Percentiles rank a stretch among this genome's conserved stretches.
These are phyloP conservation scores for Forsythia viridissima DNA, from an alignment of 257 asterid species.

Conservation along the genomic window DNA sequence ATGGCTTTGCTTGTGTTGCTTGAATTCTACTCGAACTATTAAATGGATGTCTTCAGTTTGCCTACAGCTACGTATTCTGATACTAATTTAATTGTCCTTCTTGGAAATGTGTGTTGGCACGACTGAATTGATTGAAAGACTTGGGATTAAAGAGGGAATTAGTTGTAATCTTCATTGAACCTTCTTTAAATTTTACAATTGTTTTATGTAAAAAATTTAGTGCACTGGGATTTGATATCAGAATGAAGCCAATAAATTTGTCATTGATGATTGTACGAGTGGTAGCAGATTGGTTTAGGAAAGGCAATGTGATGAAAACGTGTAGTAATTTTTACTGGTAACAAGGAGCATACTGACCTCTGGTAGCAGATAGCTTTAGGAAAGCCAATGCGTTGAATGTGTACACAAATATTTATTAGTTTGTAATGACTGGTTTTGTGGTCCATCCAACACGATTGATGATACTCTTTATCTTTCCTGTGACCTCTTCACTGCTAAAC, in stretches of 20 bases:
- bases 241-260: background rate
- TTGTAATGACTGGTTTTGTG: background rate
- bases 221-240: background rate
- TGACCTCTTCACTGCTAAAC: background rate
- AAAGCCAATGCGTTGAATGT: background rate
- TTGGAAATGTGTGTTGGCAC: background rate
- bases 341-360: too few relatives aligned
- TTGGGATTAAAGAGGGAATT: background rate
- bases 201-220: background rate
- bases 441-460: too few relatives aligned
- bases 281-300: background rate
- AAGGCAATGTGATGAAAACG: background rate
- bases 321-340: too few relatives aligned
- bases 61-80: background rate
- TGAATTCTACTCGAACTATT: background rate
- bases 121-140: background rate
- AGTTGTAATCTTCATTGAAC: background rate
- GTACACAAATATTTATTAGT: background rate
- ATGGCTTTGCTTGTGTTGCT: background rate
- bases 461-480: background rate
- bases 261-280: background rate
- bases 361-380: background rate
- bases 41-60: background rate
- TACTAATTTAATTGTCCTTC: background rate
- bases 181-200: too few relatives aligned